A percentile compares a stretch with the other conserved stretches of the same genome.
These are phyloP conservation scores for Ceraceosorus guamensis DNA, from an alignment of 1,284 basidiomycete genomes.

Conservation along the genomic window DNA sequence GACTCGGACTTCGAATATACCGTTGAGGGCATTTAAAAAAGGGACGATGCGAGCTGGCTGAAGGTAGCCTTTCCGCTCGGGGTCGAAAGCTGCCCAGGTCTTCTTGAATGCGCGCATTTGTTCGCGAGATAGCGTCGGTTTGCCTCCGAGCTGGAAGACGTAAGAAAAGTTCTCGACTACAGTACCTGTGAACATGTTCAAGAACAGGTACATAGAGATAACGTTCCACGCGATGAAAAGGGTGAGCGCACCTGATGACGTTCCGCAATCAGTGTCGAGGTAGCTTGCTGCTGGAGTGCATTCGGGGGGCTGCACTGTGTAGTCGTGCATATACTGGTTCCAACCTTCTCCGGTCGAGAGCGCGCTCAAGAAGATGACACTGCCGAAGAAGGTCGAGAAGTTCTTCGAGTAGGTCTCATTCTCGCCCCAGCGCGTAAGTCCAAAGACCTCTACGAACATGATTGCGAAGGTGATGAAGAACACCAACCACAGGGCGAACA, in stretches of 20 bases:
- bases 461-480: constrained; percentile 90
- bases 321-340: constrained; percentile 48
- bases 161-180: constrained; percentile 96
- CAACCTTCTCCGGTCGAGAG: constrained; percentile 54
- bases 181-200: constrained; percentile 57
- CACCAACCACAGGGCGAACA: constrained; percentile 82
- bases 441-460: constrained; percentile 84
- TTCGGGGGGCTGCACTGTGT: constrained; percentile 62
- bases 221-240: constrained; percentile 96
- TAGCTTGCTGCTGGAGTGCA: constrained; percentile 65
- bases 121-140: constrained; percentile 73
- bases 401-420: constrained; percentile 70
- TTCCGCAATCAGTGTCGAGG: constrained; percentile 80
- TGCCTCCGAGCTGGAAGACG: constrained; percentile 82
- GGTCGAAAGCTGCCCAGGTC: constrained; percentile 79
- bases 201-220: constrained; percentile 52
- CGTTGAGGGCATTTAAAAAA: constrained; percentile 58
- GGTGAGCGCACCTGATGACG: constrained; percentile 70
- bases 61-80: constrained; percentile 70
- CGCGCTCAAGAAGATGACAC: constrained; percentile 72
- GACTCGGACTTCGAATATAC: constrained; percentile 35
- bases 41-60: constrained; percentile 64
- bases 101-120: constrained; percentile 68
- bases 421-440: constrained; percentile 74
- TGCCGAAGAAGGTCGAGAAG: constrained; percentile 70